Evolutionary conservation across 2,329 filamentous ascomycete genomes (phyloP).

Genomic region (Huntiella moniliformis): DNA sequence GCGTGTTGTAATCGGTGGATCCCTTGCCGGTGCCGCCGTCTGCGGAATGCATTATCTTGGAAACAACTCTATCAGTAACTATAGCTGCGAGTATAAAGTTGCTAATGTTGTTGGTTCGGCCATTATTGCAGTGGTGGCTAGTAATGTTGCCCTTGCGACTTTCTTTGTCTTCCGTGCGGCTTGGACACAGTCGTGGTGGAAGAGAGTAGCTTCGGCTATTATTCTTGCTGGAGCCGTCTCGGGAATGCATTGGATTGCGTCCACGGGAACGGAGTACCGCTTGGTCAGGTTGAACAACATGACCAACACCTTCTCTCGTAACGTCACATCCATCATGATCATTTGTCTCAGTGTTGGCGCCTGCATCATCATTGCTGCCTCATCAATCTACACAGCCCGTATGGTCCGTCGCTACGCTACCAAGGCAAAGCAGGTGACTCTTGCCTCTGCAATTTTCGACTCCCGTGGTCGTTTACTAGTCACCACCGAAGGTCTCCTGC

Average conservation of each 20-base stretch:
- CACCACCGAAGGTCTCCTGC: constrained; percentile 48
- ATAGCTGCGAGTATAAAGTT: constrained; percentile 41
- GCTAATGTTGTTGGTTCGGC: constrained; percentile 48
- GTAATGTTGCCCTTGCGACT: constrained; percentile 47
- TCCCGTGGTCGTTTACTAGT: constrained; percentile 47
- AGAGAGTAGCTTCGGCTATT: constrained; percentile 45
- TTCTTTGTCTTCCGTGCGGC: constrained; percentile 61
- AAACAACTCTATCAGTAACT: constrained; percentile 69
- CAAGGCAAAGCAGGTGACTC: constrained; percentile 41
- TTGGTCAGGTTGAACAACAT: constrained; percentile 28
- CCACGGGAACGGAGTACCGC: constrained; percentile 49
- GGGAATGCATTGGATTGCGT: constrained; percentile 75
- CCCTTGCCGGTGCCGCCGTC: constrained; percentile 54
- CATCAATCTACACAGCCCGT: constrained; percentile 34
- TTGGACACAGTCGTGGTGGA: constrained; percentile 68
- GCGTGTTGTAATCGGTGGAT: constrained; percentile 43
- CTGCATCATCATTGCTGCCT: constrained; percentile 38
- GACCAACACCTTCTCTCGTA: constrained; percentile 31
- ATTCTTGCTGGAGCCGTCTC: constrained; percentile 57
- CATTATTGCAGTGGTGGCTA: constrained; percentile 54
- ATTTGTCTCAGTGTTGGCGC: constrained; percentile 47
- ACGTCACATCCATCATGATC: constrained; percentile 54
- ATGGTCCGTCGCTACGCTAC: constrained; percentile 33
- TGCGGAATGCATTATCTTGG: constrained; percentile 79
- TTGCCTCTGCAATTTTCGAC: constrained; percentile 48